A percentile compares a stretch with the other conserved stretches of the same genome.
Conservation (phyloP, 495 filamentous ascomycete genomes). For the Penicillium goetzii region DNA sequence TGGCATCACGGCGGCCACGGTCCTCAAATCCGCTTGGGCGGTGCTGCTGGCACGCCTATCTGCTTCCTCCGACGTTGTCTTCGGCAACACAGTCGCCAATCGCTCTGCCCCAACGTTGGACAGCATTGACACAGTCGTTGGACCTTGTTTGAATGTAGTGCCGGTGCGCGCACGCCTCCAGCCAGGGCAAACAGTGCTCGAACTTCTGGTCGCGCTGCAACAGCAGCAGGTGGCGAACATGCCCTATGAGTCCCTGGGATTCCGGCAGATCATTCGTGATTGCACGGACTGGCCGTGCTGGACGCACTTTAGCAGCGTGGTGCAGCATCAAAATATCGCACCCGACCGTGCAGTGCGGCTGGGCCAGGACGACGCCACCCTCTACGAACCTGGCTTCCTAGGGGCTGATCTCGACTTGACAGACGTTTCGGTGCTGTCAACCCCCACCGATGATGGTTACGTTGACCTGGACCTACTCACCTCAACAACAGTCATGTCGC, state of each 20-base stretch:
- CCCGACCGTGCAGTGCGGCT: constrained; percentile 4
- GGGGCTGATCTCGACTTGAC: constrained; percentile 11
- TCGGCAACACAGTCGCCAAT: constrained; percentile 45
- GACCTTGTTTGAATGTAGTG: constrained; percentile 52
- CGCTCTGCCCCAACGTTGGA: constrained; percentile 35
- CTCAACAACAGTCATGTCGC: constrained; percentile 4
- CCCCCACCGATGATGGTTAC: constrained; percentile 1
- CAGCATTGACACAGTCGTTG: constrained; percentile 41
- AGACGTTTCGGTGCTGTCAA: constrained; percentile 11
- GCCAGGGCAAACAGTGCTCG: constrained; percentile 36
- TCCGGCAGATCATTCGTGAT: constrained; percentile 51
- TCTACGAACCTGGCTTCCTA: constrained; percentile 9
- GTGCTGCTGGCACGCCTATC: constrained; percentile 47
- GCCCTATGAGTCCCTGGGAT: constrained; percentile 50
- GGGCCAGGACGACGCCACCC: constrained; percentile 3
- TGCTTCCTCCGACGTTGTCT: constrained; percentile 46
- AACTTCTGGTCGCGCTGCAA: constrained; percentile 52
- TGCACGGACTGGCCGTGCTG: constrained; percentile 56
- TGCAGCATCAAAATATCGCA: constrained; percentile 41
- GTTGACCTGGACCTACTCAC: constrained; percentile 11
- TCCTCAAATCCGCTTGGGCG: constrained; percentile 51
- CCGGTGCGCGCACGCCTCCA: constrained; percentile 49
- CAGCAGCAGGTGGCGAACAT: constrained; percentile 51
- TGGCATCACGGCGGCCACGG: constrained; percentile 31
- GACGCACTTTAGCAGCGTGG: constrained; percentile 35